Percentiles rank a stretch among this genome's conserved stretches.
These are phyloP conservation scores for Bromus sterilis DNA, from an alignment of 176 grass and related monocot genomes.

Conservation along the genomic window DNA sequence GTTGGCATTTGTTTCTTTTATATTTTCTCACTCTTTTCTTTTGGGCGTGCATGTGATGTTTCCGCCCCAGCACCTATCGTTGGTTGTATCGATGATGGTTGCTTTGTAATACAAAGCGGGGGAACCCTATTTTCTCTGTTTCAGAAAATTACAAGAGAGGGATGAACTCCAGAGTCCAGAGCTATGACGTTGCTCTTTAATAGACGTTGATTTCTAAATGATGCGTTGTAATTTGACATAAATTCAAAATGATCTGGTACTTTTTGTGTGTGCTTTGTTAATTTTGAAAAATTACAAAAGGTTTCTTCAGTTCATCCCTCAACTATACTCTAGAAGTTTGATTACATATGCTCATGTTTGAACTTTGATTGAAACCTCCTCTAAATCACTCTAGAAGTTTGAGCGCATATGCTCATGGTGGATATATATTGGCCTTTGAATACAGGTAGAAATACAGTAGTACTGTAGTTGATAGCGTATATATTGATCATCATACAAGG, in stretches of 20 bases:
- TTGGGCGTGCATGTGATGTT: no score
- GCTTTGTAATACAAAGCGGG: no score
- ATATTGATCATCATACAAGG: not conserved
- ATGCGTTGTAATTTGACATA: not conserved
- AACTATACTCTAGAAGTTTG: no score
- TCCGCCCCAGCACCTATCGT: no score
- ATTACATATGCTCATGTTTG: no score
- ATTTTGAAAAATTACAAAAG: not conserved
- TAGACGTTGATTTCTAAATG: not conserved
- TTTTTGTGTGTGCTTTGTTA: not conserved
- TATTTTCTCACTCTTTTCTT: no score
- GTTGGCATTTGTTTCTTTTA: no score
- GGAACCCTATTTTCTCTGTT: no score
- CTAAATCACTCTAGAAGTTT: not conserved
- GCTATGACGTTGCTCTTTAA: not conserved
- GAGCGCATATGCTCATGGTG: not conserved
- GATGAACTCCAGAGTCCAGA: not conserved
- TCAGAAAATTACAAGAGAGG: no score
- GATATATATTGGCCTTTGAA: not conserved
- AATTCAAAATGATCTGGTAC: not conserved
- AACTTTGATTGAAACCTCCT: no score
- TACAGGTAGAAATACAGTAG: not conserved
- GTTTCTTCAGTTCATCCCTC: not conserved
- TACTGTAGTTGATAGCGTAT: no score
- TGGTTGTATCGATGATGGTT: no score